Evolutionary conservation across 148 eudicot species (phyloP), one percentile per base, ranked within the genome.

Genomic region (Rhododendron griersonianum): DNA sequence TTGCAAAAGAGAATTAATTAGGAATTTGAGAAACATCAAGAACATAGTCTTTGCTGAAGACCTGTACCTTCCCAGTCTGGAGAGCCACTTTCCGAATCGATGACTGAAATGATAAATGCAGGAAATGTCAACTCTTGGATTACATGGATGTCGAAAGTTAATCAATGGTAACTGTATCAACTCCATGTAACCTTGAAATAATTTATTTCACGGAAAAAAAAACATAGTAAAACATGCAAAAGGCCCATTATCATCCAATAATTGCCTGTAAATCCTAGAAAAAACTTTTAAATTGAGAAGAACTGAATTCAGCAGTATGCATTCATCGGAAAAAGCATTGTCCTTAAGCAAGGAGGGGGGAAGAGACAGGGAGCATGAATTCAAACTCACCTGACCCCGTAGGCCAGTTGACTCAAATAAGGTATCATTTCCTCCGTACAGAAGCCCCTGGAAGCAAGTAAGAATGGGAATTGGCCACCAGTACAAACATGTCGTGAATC

Each of bases 391-490:
- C 88, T 84, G 88, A 57, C 94, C 94, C 75, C 94, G 39, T 65
- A 95, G 94, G 84, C 99, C 99, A 69, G 96, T 98, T 69, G 98
- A 98, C 88, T 95, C 99, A 87, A 91, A 93, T 5, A 98, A 90
- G 41, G 96, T 92, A 87, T 98, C 92, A 85, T 95, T 93, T 86
- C 93, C 96, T 83, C 89, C 93, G 86, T 94, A 98, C 15, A 94
- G 82, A 91, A 98, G 96, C 87, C 99, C 99, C 99, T 98, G 93
- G 65, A 91, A 90, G 74, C 53, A 85, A 86, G 74, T 15, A 53
- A 28, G 67, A 28, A 86, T n/a, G 7, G 33, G 25, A 8, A 44
- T 85, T 45, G 47, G 1, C 5, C 69, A 78, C 86, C 53, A n/a
- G 28, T 35, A 76, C 5, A 75, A 59, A 41, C 41, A 37, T 45